Evolutionary conservation across 1,284 basidiomycete genomes (phyloP).

Genomic region (Trametes polyzona): DNA sequence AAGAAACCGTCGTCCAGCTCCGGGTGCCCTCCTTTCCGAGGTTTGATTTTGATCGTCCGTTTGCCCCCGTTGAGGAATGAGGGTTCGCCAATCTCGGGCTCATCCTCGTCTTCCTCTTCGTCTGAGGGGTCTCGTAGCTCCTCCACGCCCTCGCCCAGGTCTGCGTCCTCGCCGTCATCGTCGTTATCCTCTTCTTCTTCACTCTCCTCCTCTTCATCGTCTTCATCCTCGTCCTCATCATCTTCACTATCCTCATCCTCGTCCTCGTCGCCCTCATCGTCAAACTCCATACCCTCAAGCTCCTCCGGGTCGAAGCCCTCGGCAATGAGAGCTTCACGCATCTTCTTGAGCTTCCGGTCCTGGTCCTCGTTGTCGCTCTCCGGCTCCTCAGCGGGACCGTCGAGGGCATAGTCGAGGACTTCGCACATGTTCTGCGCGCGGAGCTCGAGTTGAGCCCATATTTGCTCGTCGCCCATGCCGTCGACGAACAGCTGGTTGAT

Average conservation of each 20-base stretch:
- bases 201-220: slow-evolving; percentile 39
- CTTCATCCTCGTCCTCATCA: slow-evolving; percentile 42
- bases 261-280: slow-evolving; percentile 31
- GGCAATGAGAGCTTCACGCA: slow-evolving; percentile 30
- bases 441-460: slow-evolving; percentile 93
- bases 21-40: slow-evolving; percentile 45
- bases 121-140: slow-evolving; percentile 55
- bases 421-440: slow-evolving; percentile 69
- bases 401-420: slow-evolving; percentile 61
- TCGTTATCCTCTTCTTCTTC: slow-evolving; percentile 43
- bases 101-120: slow-evolving; percentile 48
- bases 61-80: slow-evolving; percentile 33
- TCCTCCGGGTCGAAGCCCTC: slow-evolving; percentile 43
- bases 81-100: slow-evolving; percentile 38
- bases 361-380: slow-evolving; percentile 42
- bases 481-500: slow-evolving; percentile 76
- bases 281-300: slow-evolving; percentile 37
- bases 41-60: slow-evolving; percentile 29
- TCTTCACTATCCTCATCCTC: slow-evolving; percentile 43
- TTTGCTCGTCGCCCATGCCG: slow-evolving; percentile 87
- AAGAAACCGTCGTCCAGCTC: slow-evolving; percentile 96
- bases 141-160: slow-evolving; percentile 43
- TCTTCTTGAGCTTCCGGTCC: slow-evolving; percentile 34
- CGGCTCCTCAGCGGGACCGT: slow-evolving; percentile 40
- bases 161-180: slow-evolving; percentile 42